Percentiles rank a stretch among this genome's conserved stretches.
phyloP scores from a whole-genome alignment of 2,329 filamentous ascomycete genomes.

The Botrytis squamosa region DNA sequence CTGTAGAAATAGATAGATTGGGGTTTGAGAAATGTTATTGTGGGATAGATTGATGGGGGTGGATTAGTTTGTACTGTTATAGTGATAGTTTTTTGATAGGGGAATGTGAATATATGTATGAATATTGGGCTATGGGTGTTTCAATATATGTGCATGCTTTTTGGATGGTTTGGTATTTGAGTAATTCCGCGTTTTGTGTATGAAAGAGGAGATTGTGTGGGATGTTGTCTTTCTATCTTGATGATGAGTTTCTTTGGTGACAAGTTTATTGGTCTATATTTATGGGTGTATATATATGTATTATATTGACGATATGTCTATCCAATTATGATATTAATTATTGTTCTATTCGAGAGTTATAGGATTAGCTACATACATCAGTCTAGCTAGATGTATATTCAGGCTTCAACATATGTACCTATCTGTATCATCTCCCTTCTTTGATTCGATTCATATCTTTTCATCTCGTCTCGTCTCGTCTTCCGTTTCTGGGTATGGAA shows the following conservation, averaged over 20 bases:
- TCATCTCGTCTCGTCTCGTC: no score
- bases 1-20: neutral
- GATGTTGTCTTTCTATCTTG: neutral
- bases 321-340: neutral
- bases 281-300: neutral
- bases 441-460: no score
- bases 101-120: neutral
- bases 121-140: neutral
- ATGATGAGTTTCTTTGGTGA: neutral
- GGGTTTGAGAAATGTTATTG: neutral
- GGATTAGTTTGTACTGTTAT: neutral
- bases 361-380: no score
- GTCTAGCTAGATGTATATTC: neutral
- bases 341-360: neutral
- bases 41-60: neutral
- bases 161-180: neutral
- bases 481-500: no score
- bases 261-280: neutral
- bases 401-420: neutral
- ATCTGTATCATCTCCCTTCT: no score
- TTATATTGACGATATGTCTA: neutral
- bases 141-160: neutral
- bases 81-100: neutral
- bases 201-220: neutral
- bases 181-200: neutral